Conservation (phyloP, 208 protist genomes). For the Leishmania braziliensis region DNA sequence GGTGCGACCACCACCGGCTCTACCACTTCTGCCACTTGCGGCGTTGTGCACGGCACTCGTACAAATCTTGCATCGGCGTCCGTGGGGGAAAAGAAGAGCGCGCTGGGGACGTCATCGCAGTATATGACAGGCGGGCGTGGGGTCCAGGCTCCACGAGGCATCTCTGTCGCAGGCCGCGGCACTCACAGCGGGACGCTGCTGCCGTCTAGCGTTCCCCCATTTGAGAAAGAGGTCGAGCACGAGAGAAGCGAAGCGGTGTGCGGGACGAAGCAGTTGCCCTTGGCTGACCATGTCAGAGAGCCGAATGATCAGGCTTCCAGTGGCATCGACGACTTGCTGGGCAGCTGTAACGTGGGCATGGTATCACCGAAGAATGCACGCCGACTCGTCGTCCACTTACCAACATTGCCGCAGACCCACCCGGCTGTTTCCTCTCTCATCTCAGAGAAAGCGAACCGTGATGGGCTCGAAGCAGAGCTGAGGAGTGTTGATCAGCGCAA, state of each 20-base stretch:
- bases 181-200: background rate
- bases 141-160: constrained; percentile 12
- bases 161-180: background rate
- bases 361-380: constrained; percentile 18
- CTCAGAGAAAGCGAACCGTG: background rate
- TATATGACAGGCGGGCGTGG: constrained; percentile 12
- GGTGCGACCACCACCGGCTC: background rate
- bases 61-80: background rate
- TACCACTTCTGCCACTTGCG: background rate
- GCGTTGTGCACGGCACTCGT: background rate
- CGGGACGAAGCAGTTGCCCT: background rate
- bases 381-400: background rate
- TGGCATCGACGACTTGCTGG: constrained; percentile 1
- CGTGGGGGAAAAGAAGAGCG: background rate
- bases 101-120: background rate
- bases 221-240: background rate
- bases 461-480: background rate
- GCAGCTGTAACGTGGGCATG: constrained; percentile 14
- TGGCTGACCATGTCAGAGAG: background rate
- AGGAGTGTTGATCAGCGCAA: background rate
- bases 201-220: background rate
- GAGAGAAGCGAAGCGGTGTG: background rate
- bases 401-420: background rate
- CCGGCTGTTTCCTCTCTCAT: background rate
- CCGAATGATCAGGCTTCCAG: background rate